Percentiles rank a stretch among this genome's conserved stretches.
These are phyloP conservation scores for Cyclotella baltica DNA, from an alignment of 108 stramenopile species.

Conservation along the genomic window DNA sequence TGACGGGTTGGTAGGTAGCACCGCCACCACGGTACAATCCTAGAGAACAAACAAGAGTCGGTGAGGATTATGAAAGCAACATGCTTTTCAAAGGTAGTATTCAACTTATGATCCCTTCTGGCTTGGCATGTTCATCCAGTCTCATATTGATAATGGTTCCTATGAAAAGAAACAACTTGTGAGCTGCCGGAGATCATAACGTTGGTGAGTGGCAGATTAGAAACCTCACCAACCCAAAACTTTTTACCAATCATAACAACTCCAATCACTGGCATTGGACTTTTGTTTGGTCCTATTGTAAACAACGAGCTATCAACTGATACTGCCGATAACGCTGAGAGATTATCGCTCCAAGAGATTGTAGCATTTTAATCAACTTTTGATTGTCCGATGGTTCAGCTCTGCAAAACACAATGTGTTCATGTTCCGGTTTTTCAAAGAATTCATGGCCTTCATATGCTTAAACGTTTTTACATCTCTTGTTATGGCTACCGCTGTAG, in stretches of 20 bases:
- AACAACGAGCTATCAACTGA: conserved; percentile 92
- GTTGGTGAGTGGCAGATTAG: no score
- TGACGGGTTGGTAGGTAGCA: conserved; percentile 30
- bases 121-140: conserved; percentile 72
- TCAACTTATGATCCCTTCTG: conserved; percentile 25
- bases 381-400: conserved; percentile 99
- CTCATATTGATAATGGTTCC: conserved; percentile 67
- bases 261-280: conserved; percentile 89
- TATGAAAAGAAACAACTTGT: background rate
- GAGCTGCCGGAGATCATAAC: background rate
- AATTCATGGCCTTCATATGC: conserved; percentile 91
- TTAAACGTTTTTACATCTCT: conserved; percentile 77
- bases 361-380: conserved; percentile 94
- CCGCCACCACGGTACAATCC: conserved; percentile 37
- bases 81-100: no score
- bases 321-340: conserved; percentile 96
- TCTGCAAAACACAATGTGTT: conserved; percentile 95
- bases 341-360: conserved; percentile 88
- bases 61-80: no score
- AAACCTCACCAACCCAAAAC: conserved; percentile 84
- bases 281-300: conserved; percentile 88
- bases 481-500: conserved; percentile 96
- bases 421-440: conserved; percentile 69
- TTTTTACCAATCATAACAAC: conserved; percentile 85
- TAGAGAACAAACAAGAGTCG: no score